Base-by-base conservation (phyloP, 306 rosid genomes). In the Glycine tomentella region DNA sequence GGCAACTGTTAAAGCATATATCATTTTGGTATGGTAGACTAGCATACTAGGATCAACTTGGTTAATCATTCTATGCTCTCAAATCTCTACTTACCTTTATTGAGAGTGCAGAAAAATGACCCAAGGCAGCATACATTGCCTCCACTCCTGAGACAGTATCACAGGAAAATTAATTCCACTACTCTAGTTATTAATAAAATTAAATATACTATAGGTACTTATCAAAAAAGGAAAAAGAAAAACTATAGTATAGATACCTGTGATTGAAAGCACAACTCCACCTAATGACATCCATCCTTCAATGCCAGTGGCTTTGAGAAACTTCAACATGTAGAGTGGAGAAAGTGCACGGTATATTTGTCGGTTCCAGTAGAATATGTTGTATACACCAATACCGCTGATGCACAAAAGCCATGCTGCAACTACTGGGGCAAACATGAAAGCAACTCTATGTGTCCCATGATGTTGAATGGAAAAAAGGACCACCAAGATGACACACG, bases 61-160 rank as follows among this genome's bases (percentile, higher is more conserved):
- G 36, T 44, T 42, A 48, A 75, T 46, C 8, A 14, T 25, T 13
- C 4, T 51, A 45, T 16, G 75, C 2, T 80, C 69, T 45, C 9
- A 61, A 69, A 48, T 69, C 7, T 49, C 13, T 6, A 53, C 6
- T 84, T 83, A 94, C 98, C 98, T 89, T 92, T 67, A 94, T 92
- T 52, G 98, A 92, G 74, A 90, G 89, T 2, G 94, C 82, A 55
- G 97, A 90, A 84, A 94, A 94, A 80, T 94, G 98, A 63, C 98
- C 98, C 86, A 92, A 36, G 71, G 91, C 89, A 72, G 94, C 96
- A 82, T 90, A 92, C 98, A 94, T 92, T 36, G 98, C 84, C 88
- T 94, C 98, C 86, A 85, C 95, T 46, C 98, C 98, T 94, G 87
- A 79, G 77, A 86, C 50, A 85, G 65, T 75, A 85, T 79, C 74